Base-by-base conservation (phyloP, 768 basidiomycete genomes). In the Russula sp. region DNA sequence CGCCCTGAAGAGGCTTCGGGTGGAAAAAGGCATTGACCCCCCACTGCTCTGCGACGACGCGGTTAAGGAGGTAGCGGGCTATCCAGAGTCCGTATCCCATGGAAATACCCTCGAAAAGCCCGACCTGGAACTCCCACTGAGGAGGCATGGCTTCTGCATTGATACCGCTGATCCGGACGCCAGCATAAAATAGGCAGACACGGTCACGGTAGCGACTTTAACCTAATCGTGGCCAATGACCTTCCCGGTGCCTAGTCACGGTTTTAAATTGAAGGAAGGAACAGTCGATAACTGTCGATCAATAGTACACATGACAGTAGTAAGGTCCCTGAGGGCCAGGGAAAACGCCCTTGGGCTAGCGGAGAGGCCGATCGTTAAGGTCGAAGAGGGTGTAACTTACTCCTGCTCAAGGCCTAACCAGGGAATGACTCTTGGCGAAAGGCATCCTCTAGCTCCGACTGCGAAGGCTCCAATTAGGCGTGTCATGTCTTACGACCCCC, bases 71-170 rank as follows among this genome's bases (percentile, higher is more conserved):
- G 82, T 89, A 99, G 70, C 97, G 92, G 40, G 97, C 93, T 86
- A 98, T 94, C 94, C 94, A 97, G 71, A 99, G 88, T 79, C 98
- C 96, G 77, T 99, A 97, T 70, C 97, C 97, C 94, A 98, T 96
- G 64, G 89, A 82, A 76, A 98, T 98, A 60, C 97, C 97, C 75
- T 92, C 90, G 72, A 95, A 98, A 34, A 96, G 97, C 59, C 97
- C 97, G 70, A 99, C 94, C 78, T 99, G 97, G 90, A 96, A 99
- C 80, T 99, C 97, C 97, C 97, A 99, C 77, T 99, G 97, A 61
- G 95, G 88, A 18, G 97, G 96, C 97, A 98, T 98, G 66, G 98
- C 97, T 79, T 98, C 97, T 65, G 96, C 96, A 76, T 98, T 99
- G 80, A 99, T 98, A 74, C 97, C 97, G 69, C 92, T 94, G 79